Percentiles rank a stretch among this genome's conserved stretches.
Conservation (phyloP, 352 stramenopile genomes). For the Thalassiosira mediterranea region DNA sequence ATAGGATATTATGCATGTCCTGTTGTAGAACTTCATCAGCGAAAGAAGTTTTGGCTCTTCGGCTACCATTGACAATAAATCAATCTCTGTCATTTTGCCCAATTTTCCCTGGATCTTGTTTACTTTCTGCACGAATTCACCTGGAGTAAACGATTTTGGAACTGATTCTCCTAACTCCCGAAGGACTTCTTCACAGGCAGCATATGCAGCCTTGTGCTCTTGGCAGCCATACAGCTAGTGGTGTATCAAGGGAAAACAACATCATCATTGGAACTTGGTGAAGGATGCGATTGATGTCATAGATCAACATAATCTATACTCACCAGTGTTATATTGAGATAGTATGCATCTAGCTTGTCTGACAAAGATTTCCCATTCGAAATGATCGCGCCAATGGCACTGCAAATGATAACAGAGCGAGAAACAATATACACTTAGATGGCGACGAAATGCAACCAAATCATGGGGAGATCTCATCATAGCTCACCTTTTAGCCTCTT, state of each 20-base stretch:
- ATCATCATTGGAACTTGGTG: too few species aligned
- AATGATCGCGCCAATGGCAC: conserved; percentile 15
- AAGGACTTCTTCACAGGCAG: conserved; percentile 19
- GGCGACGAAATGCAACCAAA: too few species aligned
- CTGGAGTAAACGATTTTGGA: not conserved
- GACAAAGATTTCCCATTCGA: conserved; percentile 10
- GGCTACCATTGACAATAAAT: conserved; percentile 18
- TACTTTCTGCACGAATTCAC: conserved; percentile 1
- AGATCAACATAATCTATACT: too few species aligned
- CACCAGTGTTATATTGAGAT: conserved; percentile 29
- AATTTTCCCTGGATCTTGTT: conserved; percentile 5
- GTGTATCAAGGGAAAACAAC: too few species aligned
- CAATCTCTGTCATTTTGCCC: conserved; percentile 12
- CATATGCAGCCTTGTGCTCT: conserved; percentile 16
- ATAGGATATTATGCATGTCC: conserved; percentile 1
- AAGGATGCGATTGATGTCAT: too few species aligned
- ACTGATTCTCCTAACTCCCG: conserved; percentile 23
- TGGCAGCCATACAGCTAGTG: conserved; percentile 11
- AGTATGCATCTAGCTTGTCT: conserved; percentile 41
- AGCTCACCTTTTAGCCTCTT: conserved; percentile 18
- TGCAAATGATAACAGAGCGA: conserved; percentile 5
- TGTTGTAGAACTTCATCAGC: conserved; percentile 29
- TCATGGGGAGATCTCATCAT: not conserved
- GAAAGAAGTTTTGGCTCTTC: conserved; percentile 1
- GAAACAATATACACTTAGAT: too few species aligned